Percentiles rank a stretch among this genome's conserved stretches.
Evolutionary conservation across 31 red algal species (phyloP).

Genomic region (Endocladia muricata): DNA sequence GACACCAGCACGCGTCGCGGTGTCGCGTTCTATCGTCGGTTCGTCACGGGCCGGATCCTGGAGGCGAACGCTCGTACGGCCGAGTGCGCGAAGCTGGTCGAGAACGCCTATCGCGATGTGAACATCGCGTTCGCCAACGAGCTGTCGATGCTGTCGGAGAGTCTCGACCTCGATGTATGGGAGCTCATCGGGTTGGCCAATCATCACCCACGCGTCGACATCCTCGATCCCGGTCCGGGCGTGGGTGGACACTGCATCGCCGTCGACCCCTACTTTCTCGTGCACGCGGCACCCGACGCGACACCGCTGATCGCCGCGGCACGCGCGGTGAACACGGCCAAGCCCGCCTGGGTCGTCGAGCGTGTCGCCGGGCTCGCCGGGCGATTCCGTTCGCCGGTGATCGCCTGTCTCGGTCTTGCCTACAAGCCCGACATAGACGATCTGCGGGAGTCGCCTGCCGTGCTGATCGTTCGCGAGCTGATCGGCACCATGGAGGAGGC

Average conservation of each 20-base stretch:
- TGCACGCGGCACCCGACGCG: not conserved
- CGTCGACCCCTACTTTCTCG: slow-evolving; percentile 2
- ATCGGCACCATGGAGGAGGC: too few relatives aligned
- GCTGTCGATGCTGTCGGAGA: not conserved
- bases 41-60: not conserved
- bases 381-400: not conserved
- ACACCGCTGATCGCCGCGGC: not conserved
- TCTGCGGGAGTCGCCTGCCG: not conserved
- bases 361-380: not conserved
- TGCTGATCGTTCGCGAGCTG: not conserved
- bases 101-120: too few relatives aligned
- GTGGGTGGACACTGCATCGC: slow-evolving; percentile 20
- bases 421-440: slow-evolving; percentile 21
- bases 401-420: not conserved
- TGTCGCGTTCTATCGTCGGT: not conserved
- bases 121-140: too few relatives aligned
- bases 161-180: not conserved
- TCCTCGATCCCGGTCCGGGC: slow-evolving; percentile 8
- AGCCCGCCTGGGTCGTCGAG: not conserved
- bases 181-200: not conserved
- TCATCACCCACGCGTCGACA: not conserved
- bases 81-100: too few relatives aligned
- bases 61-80: not conserved
- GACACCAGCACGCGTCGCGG: too few relatives aligned
- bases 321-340: not conserved